These are phyloP conservation scores for Aquilaria yunnanensis DNA, from an alignment of 345 rosid genomes.

Conservation along the genomic window DNA sequence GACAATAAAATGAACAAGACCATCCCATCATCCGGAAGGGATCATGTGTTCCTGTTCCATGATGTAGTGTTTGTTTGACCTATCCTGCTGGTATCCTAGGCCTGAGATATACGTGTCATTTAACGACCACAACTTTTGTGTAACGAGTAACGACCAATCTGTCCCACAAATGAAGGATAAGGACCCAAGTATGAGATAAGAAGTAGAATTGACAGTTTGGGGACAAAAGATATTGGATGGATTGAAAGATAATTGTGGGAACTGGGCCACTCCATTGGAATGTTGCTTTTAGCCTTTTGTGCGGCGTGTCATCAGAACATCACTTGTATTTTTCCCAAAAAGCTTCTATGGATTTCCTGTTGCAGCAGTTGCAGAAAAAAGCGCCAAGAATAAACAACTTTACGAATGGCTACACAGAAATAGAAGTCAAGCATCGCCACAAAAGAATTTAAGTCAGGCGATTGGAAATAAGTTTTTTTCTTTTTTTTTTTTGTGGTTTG, in stretches of 20 bases:
- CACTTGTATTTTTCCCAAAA: conserved; percentile 7
- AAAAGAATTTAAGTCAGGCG: neutral
- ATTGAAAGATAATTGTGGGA: conserved; percentile 10
- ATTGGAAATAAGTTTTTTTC: neutral
- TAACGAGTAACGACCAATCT: conserved; percentile 8
- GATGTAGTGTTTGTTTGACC: too few species aligned
- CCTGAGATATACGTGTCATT: neutral
- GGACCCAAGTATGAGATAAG: conserved; percentile 11
- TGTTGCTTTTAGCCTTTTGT: neutral
- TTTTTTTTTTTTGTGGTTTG: too few species aligned
- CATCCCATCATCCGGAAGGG: too few species aligned
- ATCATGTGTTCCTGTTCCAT: too few species aligned
- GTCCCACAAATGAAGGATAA: conserved; percentile 18
- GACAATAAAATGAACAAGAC: too few species aligned
- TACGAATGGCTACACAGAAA: neutral
- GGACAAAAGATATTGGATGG: neutral
- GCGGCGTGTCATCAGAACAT: conserved; percentile 9
- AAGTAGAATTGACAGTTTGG: conserved; percentile 8
- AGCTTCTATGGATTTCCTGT: neutral
- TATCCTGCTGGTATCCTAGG: too few species aligned
- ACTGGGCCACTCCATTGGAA: conserved; percentile 12
- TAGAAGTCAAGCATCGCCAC: neutral
- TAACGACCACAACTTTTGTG: conserved; percentile 18
- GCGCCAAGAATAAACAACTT: neutral
- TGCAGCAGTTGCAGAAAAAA: neutral